These are phyloP conservation scores for Podila minutissima DNA, from an alignment of 192 early-diverging fungal genomes.

Conservation along the genomic window DNA sequence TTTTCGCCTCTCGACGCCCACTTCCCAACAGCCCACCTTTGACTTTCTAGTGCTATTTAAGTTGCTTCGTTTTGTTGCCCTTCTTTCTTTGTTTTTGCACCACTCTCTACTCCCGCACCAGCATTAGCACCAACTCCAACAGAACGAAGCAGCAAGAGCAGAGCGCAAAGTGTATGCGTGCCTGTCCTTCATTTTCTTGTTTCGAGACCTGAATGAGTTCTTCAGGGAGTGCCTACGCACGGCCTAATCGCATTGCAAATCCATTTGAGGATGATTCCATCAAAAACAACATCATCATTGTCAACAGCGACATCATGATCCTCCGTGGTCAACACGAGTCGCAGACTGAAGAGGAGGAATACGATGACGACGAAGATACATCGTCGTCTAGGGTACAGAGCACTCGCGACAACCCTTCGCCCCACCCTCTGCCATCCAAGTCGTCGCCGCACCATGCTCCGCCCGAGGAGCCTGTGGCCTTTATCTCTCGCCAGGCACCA, in stretches of 20 bases:
- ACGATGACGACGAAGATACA: constrained; percentile 2
- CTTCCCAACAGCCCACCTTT: neutral
- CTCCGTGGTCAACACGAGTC: constrained; percentile 3
- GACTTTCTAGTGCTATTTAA: neutral
- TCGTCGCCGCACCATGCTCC: too few species aligned
- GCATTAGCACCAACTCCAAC: neutral
- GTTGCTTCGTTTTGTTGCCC: neutral
- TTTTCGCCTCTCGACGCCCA: neutral
- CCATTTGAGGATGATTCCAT: neutral
- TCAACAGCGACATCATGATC: constrained; percentile 49
- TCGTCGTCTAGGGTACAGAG: neutral
- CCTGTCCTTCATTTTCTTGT: too few species aligned
- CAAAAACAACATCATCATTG: constrained; percentile 16
- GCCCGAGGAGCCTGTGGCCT: too few species aligned
- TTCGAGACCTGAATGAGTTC: neutral
- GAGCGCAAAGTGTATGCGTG: too few species aligned
- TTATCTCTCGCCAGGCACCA: too few species aligned
- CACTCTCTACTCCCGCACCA: neutral
- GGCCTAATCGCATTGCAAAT: neutral
- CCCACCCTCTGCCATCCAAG: too few species aligned
- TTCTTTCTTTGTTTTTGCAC: too few species aligned
- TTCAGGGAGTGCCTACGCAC: neutral
- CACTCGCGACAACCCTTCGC: neutral
- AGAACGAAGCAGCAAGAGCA: neutral
- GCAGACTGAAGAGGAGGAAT: neutral